phyloP scores from a whole-genome alignment of 768 basidiomycete genomes.

The Russula lepida region DNA sequence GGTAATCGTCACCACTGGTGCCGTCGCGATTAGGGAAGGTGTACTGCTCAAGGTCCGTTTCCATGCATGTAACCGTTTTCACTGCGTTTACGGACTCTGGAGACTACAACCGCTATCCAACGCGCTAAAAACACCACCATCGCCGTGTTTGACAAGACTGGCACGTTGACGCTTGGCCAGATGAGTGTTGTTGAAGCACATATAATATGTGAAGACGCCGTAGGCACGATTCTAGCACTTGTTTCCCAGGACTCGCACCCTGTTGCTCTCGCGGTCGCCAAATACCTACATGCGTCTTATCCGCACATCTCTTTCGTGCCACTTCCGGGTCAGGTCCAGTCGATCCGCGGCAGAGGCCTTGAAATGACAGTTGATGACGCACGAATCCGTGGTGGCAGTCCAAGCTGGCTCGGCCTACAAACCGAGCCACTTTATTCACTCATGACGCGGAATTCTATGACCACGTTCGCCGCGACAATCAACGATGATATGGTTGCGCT shows the following conservation, averaged over 20 bases:
- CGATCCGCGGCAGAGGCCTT: slow-evolving; percentile 32
- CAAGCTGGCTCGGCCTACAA: slow-evolving; percentile 29
- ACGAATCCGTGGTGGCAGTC: slow-evolving; percentile 32
- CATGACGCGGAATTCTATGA: slow-evolving; percentile 33
- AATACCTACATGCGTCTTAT: slow-evolving; percentile 23
- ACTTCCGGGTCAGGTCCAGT: slow-evolving; percentile 22
- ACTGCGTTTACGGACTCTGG: neutral
- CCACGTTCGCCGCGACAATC: slow-evolving; percentile 36
- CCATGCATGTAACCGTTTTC: neutral
- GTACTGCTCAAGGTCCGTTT: slow-evolving; percentile 27
- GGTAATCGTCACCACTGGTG: slow-evolving; percentile 30
- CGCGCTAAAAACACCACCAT: slow-evolving; percentile 30
- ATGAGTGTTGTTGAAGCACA: slow-evolving; percentile 34
- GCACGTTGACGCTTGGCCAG: slow-evolving; percentile 42
- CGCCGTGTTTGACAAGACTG: slow-evolving; percentile 54
- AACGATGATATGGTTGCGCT: slow-evolving; percentile 27
- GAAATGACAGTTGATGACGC: slow-evolving; percentile 28
- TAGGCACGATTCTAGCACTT: slow-evolving; percentile 27
- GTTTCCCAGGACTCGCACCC: slow-evolving; percentile 31
- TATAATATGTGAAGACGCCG: slow-evolving; percentile 23
- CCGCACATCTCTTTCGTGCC: neutral
- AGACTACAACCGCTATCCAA: slow-evolving; percentile 16
- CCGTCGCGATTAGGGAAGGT: slow-evolving; percentile 28
- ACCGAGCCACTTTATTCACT: slow-evolving; percentile 27
- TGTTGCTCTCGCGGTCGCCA: slow-evolving; percentile 29